Evolutionary conservation across 352 stramenopile genomes (phyloP), one percentile per base, ranked within the genome.

Genomic region (Globisporangium irregulare): DNA sequence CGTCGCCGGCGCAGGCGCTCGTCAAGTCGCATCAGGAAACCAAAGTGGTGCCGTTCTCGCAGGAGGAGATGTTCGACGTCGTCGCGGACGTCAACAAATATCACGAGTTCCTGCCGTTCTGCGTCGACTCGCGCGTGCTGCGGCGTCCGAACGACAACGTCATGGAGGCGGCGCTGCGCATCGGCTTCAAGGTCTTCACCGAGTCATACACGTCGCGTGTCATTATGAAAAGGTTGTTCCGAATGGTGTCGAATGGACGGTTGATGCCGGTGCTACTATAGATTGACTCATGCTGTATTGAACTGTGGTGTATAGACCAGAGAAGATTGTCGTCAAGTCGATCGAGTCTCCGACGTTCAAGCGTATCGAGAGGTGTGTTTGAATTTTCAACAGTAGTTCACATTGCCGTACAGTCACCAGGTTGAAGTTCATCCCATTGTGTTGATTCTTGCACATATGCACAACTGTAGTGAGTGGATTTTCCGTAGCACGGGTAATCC

Each of bases 301-400:
- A 25, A 70, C 53, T 27, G 9, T 64, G 20, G 4, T 29, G 7
- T 57, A 24, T 24, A 90, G 80, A 62, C 87, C 87, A 6, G 76
- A 87, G 59, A 92, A 91, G 59, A 84, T 94, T 62, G 77, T 77
- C 53, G 82, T 82, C 64, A 91, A 89, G 62, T 82, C 87, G 18
- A 91, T 94, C 48, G 82, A 94, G 51, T 94, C 87, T 29, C 87
- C 87, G 10, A 94, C 85, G 34, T 94, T 94, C 68, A 94, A 94
- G 73, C 83, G 83, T 57, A 93, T 94, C 68, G 87, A 94, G 50
- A 94, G 84, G 86, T 94, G 59, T 1, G 69, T 61, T 32, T 32
- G 29, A 32, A 32, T 32, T 32, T 32, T 32, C 4, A 8, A 32
- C 29, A 58, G 32, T 68, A 36, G 0, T 59, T 64, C 55, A 4